phyloP scores from a whole-genome alignment of 129 eudicot species.

The Deinandra increscens region DNA sequence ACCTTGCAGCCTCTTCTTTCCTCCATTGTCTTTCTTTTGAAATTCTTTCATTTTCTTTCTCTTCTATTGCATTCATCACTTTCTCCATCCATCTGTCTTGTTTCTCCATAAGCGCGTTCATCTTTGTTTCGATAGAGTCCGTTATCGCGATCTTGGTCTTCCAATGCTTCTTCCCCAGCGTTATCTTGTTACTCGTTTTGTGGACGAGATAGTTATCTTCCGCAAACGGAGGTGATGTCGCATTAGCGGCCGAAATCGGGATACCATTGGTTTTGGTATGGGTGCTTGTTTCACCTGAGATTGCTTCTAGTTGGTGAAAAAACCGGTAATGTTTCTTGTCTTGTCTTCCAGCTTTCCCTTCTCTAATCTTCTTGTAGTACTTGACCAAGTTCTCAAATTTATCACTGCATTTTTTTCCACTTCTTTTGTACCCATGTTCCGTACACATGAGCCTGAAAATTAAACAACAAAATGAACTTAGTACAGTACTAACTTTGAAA shows the following conservation, averaged over 20 bases:
- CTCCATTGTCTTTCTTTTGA: slow-evolving; percentile 86
- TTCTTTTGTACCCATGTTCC: slow-evolving; percentile 93
- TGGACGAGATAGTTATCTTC: slow-evolving; percentile 11
- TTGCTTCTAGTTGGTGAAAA: slow-evolving; percentile 87
- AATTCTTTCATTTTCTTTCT: slow-evolving; percentile 76
- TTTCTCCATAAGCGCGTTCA: slow-evolving; percentile 80
- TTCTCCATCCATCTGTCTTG: slow-evolving; percentile 86
- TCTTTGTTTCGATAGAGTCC: slow-evolving; percentile 60
- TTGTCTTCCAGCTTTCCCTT: slow-evolving; percentile 90
- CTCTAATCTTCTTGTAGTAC: slow-evolving; percentile 95
- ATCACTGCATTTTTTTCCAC: slow-evolving; percentile 96
- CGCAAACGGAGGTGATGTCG: slow-evolving; percentile 28
- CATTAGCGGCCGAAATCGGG: slow-evolving; percentile 24
- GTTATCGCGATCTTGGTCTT: slow-evolving; percentile 50
- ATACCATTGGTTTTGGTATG: slow-evolving; percentile 15
- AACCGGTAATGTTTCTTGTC: slow-evolving; percentile 91
- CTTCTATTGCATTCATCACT: slow-evolving; percentile 73
- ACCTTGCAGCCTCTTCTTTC: slow-evolving; percentile 66
- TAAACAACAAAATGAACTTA: not conserved
- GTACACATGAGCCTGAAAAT: slow-evolving; percentile 68
- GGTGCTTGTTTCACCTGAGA: slow-evolving; percentile 61
- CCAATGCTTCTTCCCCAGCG: slow-evolving; percentile 56
- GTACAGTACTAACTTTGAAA: not conserved
- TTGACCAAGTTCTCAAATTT: slow-evolving; percentile 95
- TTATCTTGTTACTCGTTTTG: slow-evolving; percentile 25